Base-by-base conservation (phyloP, 768 basidiomycete genomes). In the Mycena galopus region DNA sequence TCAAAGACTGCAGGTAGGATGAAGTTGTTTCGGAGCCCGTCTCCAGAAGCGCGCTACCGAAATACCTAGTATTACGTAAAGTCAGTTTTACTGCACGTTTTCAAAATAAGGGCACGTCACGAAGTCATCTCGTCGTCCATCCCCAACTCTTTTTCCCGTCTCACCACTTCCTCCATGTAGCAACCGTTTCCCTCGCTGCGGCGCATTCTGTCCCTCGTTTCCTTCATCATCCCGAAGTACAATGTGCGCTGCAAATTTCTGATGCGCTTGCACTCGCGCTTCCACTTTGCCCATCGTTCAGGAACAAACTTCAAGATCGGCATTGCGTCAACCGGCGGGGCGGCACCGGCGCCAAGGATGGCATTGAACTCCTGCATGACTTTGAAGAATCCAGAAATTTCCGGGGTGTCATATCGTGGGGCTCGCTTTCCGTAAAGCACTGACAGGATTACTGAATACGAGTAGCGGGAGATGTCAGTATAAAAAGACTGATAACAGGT, bases 261-360 rank as follows among this genome's bases (percentile, higher is more conserved):
- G n/a, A 62, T 42, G 30, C 3, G 76, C 69, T 32, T 79, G 29
- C 73, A 75, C 10, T 79, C 62, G 1, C 51, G 63, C 71, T 84
- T 84, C 84, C 84, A 84, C 11, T 75, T 64, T 7, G 82, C 82
- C 75, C 76, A 84, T 4, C 82, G 76, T 57, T 79, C 81, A 5
- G 84, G 84, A 3, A 84, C 75, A 50, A 79, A 75, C 29, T 75
- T 75, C 14, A 84, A 73, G 32, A 82, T 69, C 3, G 83, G 82
- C 39, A 84, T 67, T n/a, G 81, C 44, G 61, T 84, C 83, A 7
- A 84, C 71, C 7, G 83, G 83, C 6, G 83, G 82, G 50, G 81
- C 76, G 21, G 81, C 79, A 25, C 83, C 81, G n/a, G 81, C 77
- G 32, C 80, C 81, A 23, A 82, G 67, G 12, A 77, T 74, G 11